Base-by-base conservation (phyloP, 225 moss, liverwort and hornwort genomes). In the Asterella californica region DNA sequence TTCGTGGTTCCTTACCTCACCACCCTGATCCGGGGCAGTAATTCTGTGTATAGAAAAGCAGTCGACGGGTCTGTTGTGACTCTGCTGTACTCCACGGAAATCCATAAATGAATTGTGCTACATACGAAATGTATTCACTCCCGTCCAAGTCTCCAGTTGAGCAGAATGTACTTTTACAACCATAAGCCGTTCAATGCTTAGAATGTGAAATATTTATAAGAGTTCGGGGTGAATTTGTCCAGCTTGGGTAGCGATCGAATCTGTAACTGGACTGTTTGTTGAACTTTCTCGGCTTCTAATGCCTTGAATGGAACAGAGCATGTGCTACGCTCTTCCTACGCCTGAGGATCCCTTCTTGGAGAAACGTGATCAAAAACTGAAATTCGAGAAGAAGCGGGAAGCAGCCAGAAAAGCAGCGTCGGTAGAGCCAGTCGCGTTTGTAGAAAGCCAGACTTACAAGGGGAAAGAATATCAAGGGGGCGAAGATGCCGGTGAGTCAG, bases 281-380 rank as follows among this genome's bases (percentile, higher is more conserved):
- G 32, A 65, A 67, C 34, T 17, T 19, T 67, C 36, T 67, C 67
- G 17, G 36, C 36, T 36, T 14, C 34, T 5, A 10, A 11, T 67
- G 67, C 4, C 10, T 67, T 37, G 5, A 32, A 76, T 78, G 50
- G 70, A 76, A 50, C 82, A 96, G 96, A 89, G 88, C 22, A 99
- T 99, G 99, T 99, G 99, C 84, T 99, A 92, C 80, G 88, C 95
- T 60, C 91, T 99, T 21, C 99, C 99, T 11, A 99, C 95, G 66
- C 87, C 88, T 46, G 90, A 95, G 10, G 95, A 99, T 78, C 99
- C 99, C 47, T 99, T 92, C 82, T 84, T 93, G 5, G 92, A 94
- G 67, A 89, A 80, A 79, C 88, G 67, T 75, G 90, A 86, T 53
- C 77, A 70, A 25, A 82, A 77, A 80, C 78, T 60, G 78, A 84